Evolutionary conservation across 495 filamentous ascomycete genomes (phyloP), one percentile per base, ranked within the genome.

Genomic region (Lasiosphaeria ovina): DNA sequence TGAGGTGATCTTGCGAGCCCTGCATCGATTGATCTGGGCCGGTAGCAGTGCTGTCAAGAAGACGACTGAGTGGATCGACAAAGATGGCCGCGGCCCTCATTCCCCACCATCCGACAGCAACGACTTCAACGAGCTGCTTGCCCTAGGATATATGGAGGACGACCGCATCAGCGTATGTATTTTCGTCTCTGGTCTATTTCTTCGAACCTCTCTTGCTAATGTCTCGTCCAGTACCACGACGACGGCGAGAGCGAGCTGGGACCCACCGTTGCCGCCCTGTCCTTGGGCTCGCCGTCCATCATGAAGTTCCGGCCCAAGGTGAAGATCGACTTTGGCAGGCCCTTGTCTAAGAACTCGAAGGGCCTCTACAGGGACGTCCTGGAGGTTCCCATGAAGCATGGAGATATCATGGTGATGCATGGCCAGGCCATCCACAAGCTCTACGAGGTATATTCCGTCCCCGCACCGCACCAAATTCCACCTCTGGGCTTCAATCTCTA

Each of bases 371-470:
- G 54, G n/a, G 66, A 62, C 49, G 65, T 77, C 45, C 63, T 80
- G 4, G 68, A 70, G 38, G 63, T 79, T 7, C 42, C 63, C 1
- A 78, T 96, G 35, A 69, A 81, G 35, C 92, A 96, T 69, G 92
- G 92, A 0, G 91, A 95, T 66, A 78, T 93, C 50, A 80, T 95
- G 33, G 79, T 95, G 3, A 96, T 96, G 92, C 83, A 91, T 66
- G 92, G 91, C 0, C 75, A 75, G 0, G 67, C 76, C 2, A 83
- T 96, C 35, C 92, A 96, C 66, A 81, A 82, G 62, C 79, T 81
- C 35, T 93, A 86, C 60, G 89, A 92, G 72, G 89, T 88, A 67
- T 54, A 79, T 75, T 12, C 3, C 2, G 31, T n/a, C 14, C 17
- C n/a, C 44, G 35, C 31, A 50, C 16, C 34, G 31, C 33, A n/a